phyloP scores from a whole-genome alignment of 352 stramenopile genomes.

The Pythium utonaiense region DNA sequence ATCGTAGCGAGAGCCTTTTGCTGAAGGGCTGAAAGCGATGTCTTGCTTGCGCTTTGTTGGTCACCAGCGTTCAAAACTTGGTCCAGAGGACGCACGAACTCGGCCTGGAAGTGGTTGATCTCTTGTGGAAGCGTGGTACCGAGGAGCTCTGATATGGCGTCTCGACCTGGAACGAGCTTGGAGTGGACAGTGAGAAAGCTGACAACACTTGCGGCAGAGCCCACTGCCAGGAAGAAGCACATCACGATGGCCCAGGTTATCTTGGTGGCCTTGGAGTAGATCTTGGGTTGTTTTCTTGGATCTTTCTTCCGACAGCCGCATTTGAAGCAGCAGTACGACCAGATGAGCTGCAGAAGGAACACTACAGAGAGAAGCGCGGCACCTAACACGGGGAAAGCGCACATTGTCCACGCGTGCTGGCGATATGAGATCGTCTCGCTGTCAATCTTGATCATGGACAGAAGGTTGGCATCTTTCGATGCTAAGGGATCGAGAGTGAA shows the following conservation, averaged over 20 bases:
- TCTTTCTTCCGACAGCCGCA: constrained; percentile 46
- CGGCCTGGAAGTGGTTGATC: constrained; percentile 33
- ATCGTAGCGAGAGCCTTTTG: constrained; percentile 22
- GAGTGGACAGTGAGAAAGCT: constrained; percentile 33
- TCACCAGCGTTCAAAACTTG: constrained; percentile 26
- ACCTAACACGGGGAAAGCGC: constrained; percentile 27
- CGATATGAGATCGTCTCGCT: constrained; percentile 30
- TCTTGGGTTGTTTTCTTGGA: constrained; percentile 35
- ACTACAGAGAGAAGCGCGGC: constrained; percentile 25
- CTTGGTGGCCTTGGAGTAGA: constrained; percentile 49
- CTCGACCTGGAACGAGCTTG: constrained; percentile 29
- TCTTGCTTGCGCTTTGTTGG: neutral
- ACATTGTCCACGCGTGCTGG: constrained; percentile 43
- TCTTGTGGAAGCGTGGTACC: constrained; percentile 27
- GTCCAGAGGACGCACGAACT: constrained; percentile 35
- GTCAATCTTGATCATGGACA: constrained; percentile 23
- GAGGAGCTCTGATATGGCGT: constrained; percentile 25
- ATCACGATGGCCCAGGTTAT: constrained; percentile 35
- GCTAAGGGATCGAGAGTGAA: neutral
- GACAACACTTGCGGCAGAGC: constrained; percentile 22
- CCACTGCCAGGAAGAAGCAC: constrained; percentile 28
- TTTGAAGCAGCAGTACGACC: constrained; percentile 46
- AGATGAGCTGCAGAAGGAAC: constrained; percentile 46
- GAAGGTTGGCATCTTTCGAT: neutral
- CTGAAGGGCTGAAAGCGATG: constrained; percentile 31